Conservation (phyloP, 2,329 filamentous ascomycete species). For the Epicoccum nigrum region DNA sequence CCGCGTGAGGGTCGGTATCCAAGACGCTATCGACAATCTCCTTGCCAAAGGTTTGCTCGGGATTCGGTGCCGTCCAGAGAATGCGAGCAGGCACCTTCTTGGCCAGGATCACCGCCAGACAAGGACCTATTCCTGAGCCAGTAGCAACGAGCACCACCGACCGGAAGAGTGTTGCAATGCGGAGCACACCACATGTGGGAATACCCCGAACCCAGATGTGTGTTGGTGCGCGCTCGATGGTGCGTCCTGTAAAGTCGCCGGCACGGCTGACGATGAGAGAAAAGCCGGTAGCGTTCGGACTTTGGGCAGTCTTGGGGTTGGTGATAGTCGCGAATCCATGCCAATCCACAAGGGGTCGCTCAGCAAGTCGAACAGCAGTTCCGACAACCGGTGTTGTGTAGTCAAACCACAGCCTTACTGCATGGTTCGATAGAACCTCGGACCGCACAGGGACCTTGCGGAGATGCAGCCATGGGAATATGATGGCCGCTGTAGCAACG, state of each 20-base stretch:
- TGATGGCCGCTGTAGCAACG: constrained; percentile 68
- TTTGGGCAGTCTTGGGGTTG: constrained; percentile 19
- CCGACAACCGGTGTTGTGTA: constrained; percentile 42
- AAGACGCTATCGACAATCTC: constrained; percentile 65
- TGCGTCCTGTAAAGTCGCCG: constrained; percentile 48
- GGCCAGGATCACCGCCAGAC: constrained; percentile 59
- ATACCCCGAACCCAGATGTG: constrained; percentile 48
- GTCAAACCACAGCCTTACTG: constrained; percentile 67
- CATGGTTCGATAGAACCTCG: constrained; percentile 75
- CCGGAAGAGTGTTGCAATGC: constrained; percentile 45
- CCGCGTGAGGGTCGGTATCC: constrained; percentile 64
- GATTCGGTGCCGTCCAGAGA: constrained; percentile 72
- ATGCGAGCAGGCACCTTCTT: constrained; percentile 62
- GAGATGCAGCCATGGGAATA: constrained; percentile 76
- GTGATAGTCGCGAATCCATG: constrained; percentile 51
- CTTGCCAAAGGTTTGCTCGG: constrained; percentile 68
- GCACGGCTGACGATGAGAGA: constrained; percentile 47
- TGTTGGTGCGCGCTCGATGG: constrained; percentile 40
- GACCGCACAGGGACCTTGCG: constrained; percentile 70
- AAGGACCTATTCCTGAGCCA: constrained; percentile 49
- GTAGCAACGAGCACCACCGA: constrained; percentile 47
- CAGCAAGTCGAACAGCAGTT: constrained; percentile 40
- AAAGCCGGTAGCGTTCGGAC: constrained; percentile 33
- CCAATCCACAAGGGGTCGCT: constrained; percentile 45
- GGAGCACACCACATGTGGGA: constrained; percentile 45